Percentiles rank a stretch among this genome's conserved stretches.
phyloP scores from a whole-genome alignment of 306 rosid genomes.

The Mimosa pudica region DNA sequence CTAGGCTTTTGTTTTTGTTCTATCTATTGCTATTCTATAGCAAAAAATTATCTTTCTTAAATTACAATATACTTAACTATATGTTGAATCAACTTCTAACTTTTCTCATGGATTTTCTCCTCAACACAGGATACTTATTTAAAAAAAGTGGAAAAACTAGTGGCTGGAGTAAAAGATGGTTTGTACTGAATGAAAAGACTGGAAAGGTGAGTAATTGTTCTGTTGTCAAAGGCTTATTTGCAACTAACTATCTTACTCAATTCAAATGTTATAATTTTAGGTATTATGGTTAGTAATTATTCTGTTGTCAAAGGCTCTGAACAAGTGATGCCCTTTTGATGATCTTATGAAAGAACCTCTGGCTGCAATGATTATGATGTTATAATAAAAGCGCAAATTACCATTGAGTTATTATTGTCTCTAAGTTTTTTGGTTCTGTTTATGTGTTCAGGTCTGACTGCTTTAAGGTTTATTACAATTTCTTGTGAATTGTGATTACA shows the following conservation, averaged over 20 bases:
- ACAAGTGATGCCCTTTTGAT: neutral
- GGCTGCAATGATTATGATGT: neutral
- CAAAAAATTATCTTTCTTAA: neutral
- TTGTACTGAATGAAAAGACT: slow-evolving; percentile 59
- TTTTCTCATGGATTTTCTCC: neutral
- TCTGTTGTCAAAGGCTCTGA: neutral
- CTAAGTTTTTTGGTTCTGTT: neutral
- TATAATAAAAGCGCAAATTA: neutral
- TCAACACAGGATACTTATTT: slow-evolving; percentile 52
- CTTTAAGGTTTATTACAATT: slow-evolving; percentile 13
- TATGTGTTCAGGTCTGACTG: neutral
- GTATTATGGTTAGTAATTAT: slow-evolving; percentile 12
- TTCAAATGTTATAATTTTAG: neutral
- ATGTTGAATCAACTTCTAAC: neutral
- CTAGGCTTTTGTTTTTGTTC: slow-evolving; percentile 1
- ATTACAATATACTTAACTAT: neutral
- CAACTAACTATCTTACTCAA: neutral
- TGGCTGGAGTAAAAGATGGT: slow-evolving; percentile 65
- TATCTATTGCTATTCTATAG: too few species aligned
- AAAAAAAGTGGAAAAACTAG: slow-evolving; percentile 57
- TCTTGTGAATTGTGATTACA: slow-evolving; percentile 20
- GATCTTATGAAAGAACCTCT: neutral
- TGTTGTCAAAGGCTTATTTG: slow-evolving; percentile 10
- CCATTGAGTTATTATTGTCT: neutral
- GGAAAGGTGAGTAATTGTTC: slow-evolving; percentile 54